Evolutionary conservation across 495 filamentous ascomycete genomes (phyloP).

Genomic region (Penicillium odoratum): DNA sequence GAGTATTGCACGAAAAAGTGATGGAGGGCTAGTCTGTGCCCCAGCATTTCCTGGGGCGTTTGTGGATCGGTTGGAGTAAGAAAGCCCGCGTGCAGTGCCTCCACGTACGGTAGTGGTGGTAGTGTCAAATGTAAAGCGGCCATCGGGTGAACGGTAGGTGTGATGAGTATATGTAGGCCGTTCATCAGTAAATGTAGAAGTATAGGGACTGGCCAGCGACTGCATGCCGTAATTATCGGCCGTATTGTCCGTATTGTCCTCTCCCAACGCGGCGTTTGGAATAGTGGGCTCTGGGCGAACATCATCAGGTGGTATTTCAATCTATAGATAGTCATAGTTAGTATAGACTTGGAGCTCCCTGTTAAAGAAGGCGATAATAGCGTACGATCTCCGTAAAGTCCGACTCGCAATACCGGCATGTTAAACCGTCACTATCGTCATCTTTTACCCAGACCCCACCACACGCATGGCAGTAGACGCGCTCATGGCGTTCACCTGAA

Average conservation of each 20-base stretch:
- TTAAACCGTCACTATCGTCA: conserved; percentile 57
- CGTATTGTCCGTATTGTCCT: too few relatives aligned
- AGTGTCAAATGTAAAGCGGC: conserved; percentile 40
- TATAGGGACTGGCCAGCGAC: too few relatives aligned
- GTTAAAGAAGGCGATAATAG: background rate
- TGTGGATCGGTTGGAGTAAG: too few relatives aligned
- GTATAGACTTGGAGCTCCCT: background rate
- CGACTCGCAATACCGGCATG: conserved; percentile 74
- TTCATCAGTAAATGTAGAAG: too few relatives aligned
- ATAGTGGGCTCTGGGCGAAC: conserved; percentile 13
- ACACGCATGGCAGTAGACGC: conserved; percentile 83
- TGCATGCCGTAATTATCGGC: too few relatives aligned
- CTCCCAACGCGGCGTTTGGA: too few relatives aligned
- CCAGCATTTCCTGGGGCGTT: conserved; percentile 9
- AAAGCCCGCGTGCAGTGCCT: conserved; percentile 12
- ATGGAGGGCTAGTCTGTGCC: conserved; percentile 9
- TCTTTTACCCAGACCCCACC: conserved; percentile 74
- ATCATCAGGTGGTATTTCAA: conserved; percentile 40
- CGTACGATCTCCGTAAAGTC: conserved; percentile 80
- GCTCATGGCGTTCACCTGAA: conserved; percentile 40
- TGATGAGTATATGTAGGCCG: conserved; percentile 38
- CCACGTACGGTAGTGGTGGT: conserved; percentile 18
- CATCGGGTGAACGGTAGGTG: conserved; percentile 50
- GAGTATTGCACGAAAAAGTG: conserved; percentile 26
- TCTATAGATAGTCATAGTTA: conserved; percentile 31